These are phyloP conservation scores for Alloteropsis semialata DNA, from an alignment of 176 grass and related monocot species.

Conservation along the genomic window DNA sequence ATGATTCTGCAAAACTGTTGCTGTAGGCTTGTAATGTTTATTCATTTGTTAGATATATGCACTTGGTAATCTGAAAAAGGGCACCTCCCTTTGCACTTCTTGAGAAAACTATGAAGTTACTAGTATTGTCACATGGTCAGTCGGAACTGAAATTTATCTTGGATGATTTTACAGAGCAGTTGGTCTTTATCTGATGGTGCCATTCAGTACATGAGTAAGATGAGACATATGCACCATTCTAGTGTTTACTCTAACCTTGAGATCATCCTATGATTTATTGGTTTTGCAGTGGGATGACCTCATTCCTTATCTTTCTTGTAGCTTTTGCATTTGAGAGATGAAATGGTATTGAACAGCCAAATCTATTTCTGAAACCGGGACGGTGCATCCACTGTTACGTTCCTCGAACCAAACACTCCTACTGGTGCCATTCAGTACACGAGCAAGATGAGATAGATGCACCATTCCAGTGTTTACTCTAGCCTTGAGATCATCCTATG, in stretches of 20 bases:
- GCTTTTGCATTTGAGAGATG: background rate
- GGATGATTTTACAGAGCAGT: background rate
- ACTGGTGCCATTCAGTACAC: background rate
- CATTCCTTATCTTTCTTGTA: background rate
- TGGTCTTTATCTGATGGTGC: background rate
- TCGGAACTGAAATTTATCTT: conserved; percentile 1
- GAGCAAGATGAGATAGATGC: background rate
- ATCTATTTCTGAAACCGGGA: background rate
- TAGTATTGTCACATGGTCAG: background rate
- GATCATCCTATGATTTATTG: no score
- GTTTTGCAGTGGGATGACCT: background rate
- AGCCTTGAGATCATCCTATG: no score
- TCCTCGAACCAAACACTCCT: background rate
- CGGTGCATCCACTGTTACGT: background rate
- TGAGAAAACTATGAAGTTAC: background rate
- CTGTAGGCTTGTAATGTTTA: conserved; percentile 17
- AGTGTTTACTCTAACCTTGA: no score
- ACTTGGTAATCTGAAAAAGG: conserved; percentile 1
- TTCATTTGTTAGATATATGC: conserved; percentile 48
- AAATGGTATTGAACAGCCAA: background rate
- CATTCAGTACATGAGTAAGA: conserved; percentile 13
- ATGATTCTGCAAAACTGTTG: conserved; percentile 29
- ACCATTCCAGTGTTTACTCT: no score
- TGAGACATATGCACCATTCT: background rate
- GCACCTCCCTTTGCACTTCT: conserved; percentile 1